Conservation (phyloP, 2,329 filamentous ascomycete species). For the Trichoderma hamatum region DNA sequence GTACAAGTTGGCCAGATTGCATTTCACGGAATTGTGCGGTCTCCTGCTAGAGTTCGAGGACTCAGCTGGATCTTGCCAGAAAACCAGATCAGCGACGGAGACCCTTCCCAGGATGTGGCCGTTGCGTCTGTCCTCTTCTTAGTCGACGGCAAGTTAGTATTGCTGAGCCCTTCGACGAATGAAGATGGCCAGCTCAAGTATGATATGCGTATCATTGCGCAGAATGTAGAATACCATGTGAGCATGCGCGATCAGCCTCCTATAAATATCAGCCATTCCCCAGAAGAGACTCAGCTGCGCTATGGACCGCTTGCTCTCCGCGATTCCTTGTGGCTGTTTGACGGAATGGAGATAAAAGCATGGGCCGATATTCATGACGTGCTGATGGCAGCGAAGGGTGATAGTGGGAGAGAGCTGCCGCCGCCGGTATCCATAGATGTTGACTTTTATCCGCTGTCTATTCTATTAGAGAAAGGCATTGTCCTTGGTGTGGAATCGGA, state of each 20-base stretch:
- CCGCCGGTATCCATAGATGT: conserved; percentile 75
- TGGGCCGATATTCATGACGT: conserved; percentile 91
- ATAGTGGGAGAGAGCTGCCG: conserved; percentile 70
- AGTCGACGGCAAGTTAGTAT: conserved; percentile 94
- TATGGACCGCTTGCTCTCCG: conserved; percentile 58
- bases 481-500: conserved; percentile 90
- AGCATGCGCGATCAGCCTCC: conserved; percentile 83
- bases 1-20: conserved; percentile 97
- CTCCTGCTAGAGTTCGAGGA: conserved; percentile 86
- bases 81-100: conserved; percentile 82
- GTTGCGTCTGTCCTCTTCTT: conserved; percentile 92
- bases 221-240: conserved; percentile 94
- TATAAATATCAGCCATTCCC: conserved; percentile 39
- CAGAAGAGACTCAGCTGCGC: conserved; percentile 33
- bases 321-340: conserved; percentile 94
- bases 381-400: conserved; percentile 68
- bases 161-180: conserved; percentile 84
- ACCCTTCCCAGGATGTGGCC: conserved; percentile 93
- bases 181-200: conserved; percentile 88
- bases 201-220: conserved; percentile 94
- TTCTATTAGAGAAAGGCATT: conserved; percentile 86
- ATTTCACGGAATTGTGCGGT: conserved; percentile 93
- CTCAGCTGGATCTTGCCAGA: conserved; percentile 96
- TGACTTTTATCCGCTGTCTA: conserved; percentile 95
- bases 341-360: conserved; percentile 79